Evolutionary conservation across 768 basidiomycete genomes (phyloP).

Genomic region (Xerocomus potaroensis): DNA sequence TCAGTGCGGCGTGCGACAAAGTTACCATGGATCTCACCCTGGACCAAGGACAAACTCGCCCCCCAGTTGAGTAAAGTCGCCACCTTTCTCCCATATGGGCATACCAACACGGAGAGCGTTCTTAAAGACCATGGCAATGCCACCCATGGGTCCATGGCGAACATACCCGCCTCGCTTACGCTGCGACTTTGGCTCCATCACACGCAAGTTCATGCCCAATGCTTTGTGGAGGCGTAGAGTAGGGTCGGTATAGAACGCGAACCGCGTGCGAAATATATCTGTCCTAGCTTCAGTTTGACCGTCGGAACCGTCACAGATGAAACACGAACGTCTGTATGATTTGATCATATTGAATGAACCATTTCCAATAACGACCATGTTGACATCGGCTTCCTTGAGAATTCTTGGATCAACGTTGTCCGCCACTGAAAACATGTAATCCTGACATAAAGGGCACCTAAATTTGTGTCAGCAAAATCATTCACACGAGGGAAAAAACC

Average conservation of each 20-base stretch:
- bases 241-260: constrained; percentile 79
- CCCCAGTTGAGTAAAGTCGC: constrained; percentile 74
- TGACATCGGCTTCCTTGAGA: constrained; percentile 47
- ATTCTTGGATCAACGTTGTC: constrained; percentile 43
- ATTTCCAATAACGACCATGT: constrained; percentile 73
- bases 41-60: constrained; percentile 83
- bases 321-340: constrained; percentile 58
- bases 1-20: background rate
- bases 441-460: constrained; percentile 80
- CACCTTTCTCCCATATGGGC: constrained; percentile 79
- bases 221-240: constrained; percentile 60
- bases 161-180: constrained; percentile 55
- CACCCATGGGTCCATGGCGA: constrained; percentile 58
- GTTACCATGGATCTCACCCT: constrained; percentile 41
- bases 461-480: background rate
- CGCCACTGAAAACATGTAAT: constrained; percentile 74
- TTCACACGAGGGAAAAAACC: constrained; percentile 9
- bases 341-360: constrained; percentile 74
- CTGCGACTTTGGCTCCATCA: constrained; percentile 39
- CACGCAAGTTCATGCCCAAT: constrained; percentile 67
- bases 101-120: constrained; percentile 70
- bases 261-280: constrained; percentile 70
- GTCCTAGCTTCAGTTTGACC: background rate
- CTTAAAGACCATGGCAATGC: constrained; percentile 69
- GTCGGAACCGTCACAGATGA: background rate